Conservation (phyloP, 192 early-diverging fungal genomes). For the Coemansia sp. region DNA sequence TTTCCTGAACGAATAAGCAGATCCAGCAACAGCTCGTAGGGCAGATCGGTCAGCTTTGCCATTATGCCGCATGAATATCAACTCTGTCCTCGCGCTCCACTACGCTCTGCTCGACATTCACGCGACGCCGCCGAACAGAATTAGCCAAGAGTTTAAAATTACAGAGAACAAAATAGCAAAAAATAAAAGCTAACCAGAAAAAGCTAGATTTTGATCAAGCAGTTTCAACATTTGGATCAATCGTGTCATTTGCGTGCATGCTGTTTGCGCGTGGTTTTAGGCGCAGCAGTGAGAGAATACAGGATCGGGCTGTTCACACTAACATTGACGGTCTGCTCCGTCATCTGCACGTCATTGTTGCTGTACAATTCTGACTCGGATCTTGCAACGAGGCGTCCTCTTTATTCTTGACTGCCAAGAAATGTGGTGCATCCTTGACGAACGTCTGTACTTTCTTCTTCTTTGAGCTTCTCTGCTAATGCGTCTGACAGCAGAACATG, state of each 20-base stretch:
- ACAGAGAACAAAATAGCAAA: neutral
- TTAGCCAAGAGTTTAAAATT: neutral
- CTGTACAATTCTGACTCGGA: constrained; percentile 2
- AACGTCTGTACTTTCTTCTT: neutral
- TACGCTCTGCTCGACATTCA: neutral
- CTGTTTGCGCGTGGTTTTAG: neutral
- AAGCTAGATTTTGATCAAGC: neutral
- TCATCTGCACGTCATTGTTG: constrained; percentile 11
- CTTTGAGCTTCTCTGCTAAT: neutral
- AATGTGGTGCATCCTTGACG: neutral
- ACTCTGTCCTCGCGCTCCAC: neutral
- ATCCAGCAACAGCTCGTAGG: constrained; percentile 31
- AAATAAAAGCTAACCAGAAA: neutral
- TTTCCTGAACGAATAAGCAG: constrained; percentile 33
- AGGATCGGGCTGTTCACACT: neutral
- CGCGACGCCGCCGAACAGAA: neutral
- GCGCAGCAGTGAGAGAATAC: neutral
- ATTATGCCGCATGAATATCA: constrained; percentile 7
- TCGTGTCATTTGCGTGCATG: neutral
- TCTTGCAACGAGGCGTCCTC: neutral
- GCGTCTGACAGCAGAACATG: neutral
- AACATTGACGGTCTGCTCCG: neutral
- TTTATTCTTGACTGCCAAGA: neutral
- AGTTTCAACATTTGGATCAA: neutral
- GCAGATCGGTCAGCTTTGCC: constrained; percentile 46